Conservation (phyloP, 169 alveolate genomes). For the Plasmodium gonderi region DNA sequence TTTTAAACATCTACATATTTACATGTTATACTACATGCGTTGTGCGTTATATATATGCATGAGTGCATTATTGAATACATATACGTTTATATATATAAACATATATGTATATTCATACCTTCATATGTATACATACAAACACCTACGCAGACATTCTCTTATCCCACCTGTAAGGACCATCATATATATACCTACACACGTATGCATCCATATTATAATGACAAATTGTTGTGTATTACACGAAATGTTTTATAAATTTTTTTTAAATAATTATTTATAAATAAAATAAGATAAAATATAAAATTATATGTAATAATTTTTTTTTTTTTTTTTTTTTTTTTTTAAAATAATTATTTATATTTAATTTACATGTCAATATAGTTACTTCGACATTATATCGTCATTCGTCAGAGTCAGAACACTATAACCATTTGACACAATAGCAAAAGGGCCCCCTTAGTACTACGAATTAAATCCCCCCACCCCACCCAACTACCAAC, state of each 20-base stretch:
- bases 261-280: conserved; percentile 61
- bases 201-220: not conserved
- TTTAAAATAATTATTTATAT: not conserved
- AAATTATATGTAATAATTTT: not conserved
- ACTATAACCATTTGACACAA: not conserved
- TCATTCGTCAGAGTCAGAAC: not conserved
- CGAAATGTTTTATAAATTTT: conserved; percentile 50
- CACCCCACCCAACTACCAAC: not conserved
- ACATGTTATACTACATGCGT: not conserved
- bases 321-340: conserved; percentile 1
- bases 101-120: conserved; percentile 5
- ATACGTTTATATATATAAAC: not conserved
- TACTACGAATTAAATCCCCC: no score
- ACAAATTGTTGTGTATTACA: conserved; percentile 13
- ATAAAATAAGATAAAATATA: conserved; percentile 2
- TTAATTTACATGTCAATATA: not conserved
- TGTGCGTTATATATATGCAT: not conserved
- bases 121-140: not conserved
- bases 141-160: not conserved
- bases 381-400: not conserved
- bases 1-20: not conserved
- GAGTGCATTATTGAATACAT: not conserved
- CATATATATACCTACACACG: conserved; percentile 4
- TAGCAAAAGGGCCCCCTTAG: not conserved
- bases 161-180: not conserved